Evolutionary conservation across 345 rosid genomes (phyloP).

Genomic region (Acer campestre): DNA sequence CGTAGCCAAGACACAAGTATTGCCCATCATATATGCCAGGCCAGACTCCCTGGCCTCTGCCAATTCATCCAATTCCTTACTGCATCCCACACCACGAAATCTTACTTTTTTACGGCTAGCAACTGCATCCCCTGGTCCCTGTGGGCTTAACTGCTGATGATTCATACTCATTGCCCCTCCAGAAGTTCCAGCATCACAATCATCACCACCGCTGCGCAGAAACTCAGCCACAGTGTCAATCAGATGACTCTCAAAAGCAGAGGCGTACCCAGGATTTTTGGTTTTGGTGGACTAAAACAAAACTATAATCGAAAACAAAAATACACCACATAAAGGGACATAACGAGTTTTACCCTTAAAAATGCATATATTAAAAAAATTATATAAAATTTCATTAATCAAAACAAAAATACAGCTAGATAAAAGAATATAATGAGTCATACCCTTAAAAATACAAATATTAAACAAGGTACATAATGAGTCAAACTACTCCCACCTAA

Average conservation of each 20-base stretch:
- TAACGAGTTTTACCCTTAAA: too few species aligned
- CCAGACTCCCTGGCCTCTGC: conserved; percentile 44
- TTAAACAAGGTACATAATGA: too few species aligned
- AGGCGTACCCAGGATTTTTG: too few species aligned
- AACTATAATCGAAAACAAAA: too few species aligned
- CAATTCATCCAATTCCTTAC: conserved; percentile 27
- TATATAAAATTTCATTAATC: too few species aligned
- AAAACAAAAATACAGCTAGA: too few species aligned
- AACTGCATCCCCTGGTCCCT: conserved; percentile 6
- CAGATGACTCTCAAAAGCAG: conserved; percentile 30
- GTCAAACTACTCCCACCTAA: too few species aligned
- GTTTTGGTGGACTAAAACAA: too few species aligned
- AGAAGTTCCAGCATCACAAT: conserved; percentile 2
- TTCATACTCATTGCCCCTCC: conserved; percentile 3
- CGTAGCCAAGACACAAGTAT: conserved; percentile 30
- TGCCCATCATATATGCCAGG: conserved; percentile 40
- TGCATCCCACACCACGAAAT: conserved; percentile 15
- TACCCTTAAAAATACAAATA: too few species aligned
- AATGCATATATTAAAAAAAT: too few species aligned
- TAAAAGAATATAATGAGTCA: too few species aligned
- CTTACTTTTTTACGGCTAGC: conserved; percentile 16
- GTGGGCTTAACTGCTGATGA: conserved; percentile 5
- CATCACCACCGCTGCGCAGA: conserved; percentile 3
- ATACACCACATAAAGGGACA: too few species aligned
- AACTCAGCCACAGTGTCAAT: conserved; percentile 28